Evolutionary conservation across 1,284 basidiomycete species (phyloP).

Genomic region (Cryptococcus amylolentus): DNA sequence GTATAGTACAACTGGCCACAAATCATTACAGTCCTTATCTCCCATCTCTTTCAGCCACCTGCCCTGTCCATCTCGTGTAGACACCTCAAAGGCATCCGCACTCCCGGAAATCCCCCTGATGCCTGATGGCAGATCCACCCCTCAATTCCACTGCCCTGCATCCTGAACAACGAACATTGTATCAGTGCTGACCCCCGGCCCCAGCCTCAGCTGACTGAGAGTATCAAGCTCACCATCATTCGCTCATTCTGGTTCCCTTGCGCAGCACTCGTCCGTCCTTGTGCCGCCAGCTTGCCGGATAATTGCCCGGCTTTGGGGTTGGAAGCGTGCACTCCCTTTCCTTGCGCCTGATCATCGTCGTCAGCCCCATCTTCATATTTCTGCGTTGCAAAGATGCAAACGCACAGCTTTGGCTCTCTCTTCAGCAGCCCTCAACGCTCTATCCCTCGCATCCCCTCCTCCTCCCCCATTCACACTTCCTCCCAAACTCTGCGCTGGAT

Average conservation of each 20-base stretch:
- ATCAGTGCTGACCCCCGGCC: not conserved
- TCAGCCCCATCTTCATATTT: not conserved
- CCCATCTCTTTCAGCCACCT: too few species aligned
- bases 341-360: constrained; percentile 25
- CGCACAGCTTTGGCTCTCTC: constrained; percentile 44
- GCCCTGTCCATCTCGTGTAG: too few species aligned
- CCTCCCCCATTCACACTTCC: not conserved
- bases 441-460: constrained; percentile 34
- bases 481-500: constrained; percentile 22
- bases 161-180: constrained; percentile 13
- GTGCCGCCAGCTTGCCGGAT: constrained; percentile 40
- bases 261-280: constrained; percentile 22
- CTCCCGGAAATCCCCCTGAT: not conserved
- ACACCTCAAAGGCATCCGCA: not conserved
- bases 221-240: constrained; percentile 40
- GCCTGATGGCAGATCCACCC: not conserved
- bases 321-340: constrained; percentile 38
- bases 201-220: not conserved
- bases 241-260: constrained; percentile 25
- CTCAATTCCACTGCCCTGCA: constrained; percentile 32
- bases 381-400: constrained; percentile 2
- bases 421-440: constrained; percentile 44
- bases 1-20: too few species aligned
- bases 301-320: constrained; percentile 47
- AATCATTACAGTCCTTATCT: too few species aligned